A percentile compares a stretch with the other conserved stretches of the same genome.
phyloP scores from a whole-genome alignment of 768 basidiomycete genomes.

The Lyophyllum shimeji region DNA sequence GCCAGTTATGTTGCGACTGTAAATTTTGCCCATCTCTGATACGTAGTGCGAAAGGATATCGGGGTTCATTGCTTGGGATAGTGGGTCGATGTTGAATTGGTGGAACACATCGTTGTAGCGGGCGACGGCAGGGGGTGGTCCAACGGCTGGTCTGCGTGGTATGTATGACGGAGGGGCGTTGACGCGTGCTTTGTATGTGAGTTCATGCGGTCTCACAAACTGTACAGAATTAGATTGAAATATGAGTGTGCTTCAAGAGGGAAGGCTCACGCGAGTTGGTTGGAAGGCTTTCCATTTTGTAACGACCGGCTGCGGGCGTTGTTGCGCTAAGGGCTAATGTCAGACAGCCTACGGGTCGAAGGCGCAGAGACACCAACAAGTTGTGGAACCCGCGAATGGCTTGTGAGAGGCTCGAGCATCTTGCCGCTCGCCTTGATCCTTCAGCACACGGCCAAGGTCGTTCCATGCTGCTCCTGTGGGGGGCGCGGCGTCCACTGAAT shows the following conservation, averaged over 20 bases:
- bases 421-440: background rate
- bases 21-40: constrained; percentile 81
- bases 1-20: constrained; percentile 61
- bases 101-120: constrained; percentile 65
- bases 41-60: constrained; percentile 56
- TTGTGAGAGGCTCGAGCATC: background rate
- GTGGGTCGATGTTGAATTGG: constrained; percentile 71
- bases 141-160: constrained; percentile 42
- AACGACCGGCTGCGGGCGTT: background rate
- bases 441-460: background rate
- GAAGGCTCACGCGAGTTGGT: constrained; percentile 19
- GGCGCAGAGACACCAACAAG: background rate
- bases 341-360: background rate
- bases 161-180: constrained; percentile 17
- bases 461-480: background rate
- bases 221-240: constrained; percentile 5
- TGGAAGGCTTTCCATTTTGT: constrained; percentile 22
- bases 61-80: constrained; percentile 65
- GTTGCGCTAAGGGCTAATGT: constrained; percentile 1
- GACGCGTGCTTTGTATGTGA: constrained; percentile 28
- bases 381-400: background rate
- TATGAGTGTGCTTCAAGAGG: background rate
- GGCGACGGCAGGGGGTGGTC: constrained; percentile 55
- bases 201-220: constrained; percentile 23
- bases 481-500: background rate